Base-by-base conservation (phyloP, 768 basidiomycete genomes). In the Thelephora ganbajun region DNA sequence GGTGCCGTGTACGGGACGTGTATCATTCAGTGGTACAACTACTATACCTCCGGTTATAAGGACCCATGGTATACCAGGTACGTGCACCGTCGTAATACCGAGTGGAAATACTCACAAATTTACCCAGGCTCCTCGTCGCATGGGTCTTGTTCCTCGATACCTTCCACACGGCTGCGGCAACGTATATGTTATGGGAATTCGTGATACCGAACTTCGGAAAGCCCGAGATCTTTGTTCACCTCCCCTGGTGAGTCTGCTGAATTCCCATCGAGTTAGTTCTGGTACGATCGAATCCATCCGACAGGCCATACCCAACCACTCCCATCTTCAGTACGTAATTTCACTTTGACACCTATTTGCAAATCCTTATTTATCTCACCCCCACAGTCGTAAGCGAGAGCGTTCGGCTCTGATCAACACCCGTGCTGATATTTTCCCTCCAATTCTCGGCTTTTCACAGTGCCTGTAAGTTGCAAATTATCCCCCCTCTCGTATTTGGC, bases 271-370 rank as follows among this genome's bases (percentile, higher is more conserved):
- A 4, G 26, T 30, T 30, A 30, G 26, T 30, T 9, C 26, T 9
- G 26, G 26, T 30, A 4, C 26, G 26, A 30, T 30, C 9, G 26
- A 30, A 30, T 30, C 26, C 26, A 30, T 30, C 26, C 26, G 5
- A 4, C 26, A 30, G 26, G 26, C 51, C 55, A 6, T 34, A 54
- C 12, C 49, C 48, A 11, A 45, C 49, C 6, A 51, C 50, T 30
- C 53, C 55, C 5, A 58, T 61, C 7, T 41, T 41, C 39, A 41
- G 39, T 41, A 41, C 35, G 54, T 63, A 19, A 60, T 59, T 30
- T 9, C 9, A 30, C 7, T 51, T 56, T 5, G 6, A 16, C 12
- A 37, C 22, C 14, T 4, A 4, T n/a, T 41, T 2, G 11, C 39
- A 14, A 14, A 22, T 4, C 14, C 22, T 41, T 14, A 18, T 5